Base-by-base conservation (phyloP, 2,329 filamentous ascomycete species). In the Colletotrichum navitas region DNA sequence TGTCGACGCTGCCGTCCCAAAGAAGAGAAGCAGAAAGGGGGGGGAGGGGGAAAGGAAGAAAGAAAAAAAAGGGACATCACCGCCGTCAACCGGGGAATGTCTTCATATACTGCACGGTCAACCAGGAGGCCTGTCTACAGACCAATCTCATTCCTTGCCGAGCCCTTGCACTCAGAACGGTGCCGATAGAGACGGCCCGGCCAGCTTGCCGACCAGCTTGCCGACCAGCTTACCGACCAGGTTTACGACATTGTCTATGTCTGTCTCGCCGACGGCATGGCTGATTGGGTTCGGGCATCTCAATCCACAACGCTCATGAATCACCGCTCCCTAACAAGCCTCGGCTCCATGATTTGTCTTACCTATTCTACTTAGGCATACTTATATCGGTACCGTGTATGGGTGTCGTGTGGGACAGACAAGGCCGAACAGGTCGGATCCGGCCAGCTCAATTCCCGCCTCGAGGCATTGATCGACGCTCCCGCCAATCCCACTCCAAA, bases 381-480 rank as follows among this genome's bases (percentile, higher is more conserved):
- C 43, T 11, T n/a, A 47, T n/a, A n/a, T 24, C 43, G 43, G 18
- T 45, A n/a, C 43, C n/a, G 18, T 47, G 14, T 24, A 21, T 14
- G 24, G 39, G 16, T 61, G 14, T 47, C 36, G 32, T 54, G 18
- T 14, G 55, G 59, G 32, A 41, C 49, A 34, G 26, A 34, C 36
- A 26, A 51, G 54, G 68, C 56, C 29, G 45, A 49, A 54, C 4
- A 54, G 45, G 43, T 63, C 67, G 63, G 55, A 61, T 70, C 55
- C 63, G 67, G 55, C 41, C 47, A 49, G 32, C 36, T 60, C 47
- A 61, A 45, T 39, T 51, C 55, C 41, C 49, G 63, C 61, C 63
- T 61, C 34, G 36, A 56, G 56, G 63, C 63, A 70, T 67, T 66
- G 68, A 63, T 71, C 64, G 65, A 52, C 65, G 36, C 43, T 71